Evolutionary conservation across 2,329 filamentous ascomycete genomes (phyloP), one percentile per base, ranked within the genome.

Genomic region (Phialemoniopsis sp.): DNA sequence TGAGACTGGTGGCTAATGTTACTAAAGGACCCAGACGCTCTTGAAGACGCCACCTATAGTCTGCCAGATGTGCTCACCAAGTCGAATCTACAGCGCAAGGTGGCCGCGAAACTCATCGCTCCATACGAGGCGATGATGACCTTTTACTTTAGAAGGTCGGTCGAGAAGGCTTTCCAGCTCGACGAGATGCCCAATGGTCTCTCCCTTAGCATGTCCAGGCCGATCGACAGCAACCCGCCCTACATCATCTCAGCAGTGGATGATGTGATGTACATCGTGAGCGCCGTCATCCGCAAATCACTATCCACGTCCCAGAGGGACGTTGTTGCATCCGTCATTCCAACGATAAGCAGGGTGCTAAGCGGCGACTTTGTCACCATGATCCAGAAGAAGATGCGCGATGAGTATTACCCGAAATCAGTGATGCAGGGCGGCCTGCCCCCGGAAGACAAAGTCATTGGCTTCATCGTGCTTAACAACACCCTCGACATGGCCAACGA

Each of bases 251-350:
- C 90, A 3, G 90, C 91, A 1, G 90, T 98, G 8, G 93, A 98
- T 67, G 93, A 96, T 65, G 89, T 97, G 55, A 97, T 98, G 91
- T 98, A 97, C 64, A 96, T 98, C 52, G 87, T 95, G 57, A 95
- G 94, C 57, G 85, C 91, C 37, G 86, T 97, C 28, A 73, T 97
- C 8, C 85, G 94, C 47, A 84, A 91, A 48, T 87, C 89, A 0
- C 71, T 97, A 16, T 85, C 87, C 1, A 97, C 94, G 1, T 88
- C 87, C 3, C 90, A 96, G 57, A 74, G 82, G 49, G 75, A 83
- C 14, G 82, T 95, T 4, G 77, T 95, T 16, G 79, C 80, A 32
- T 87, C 79, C 41, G 86, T 95, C 7, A 67, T 96, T 18, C 85
- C 89, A 3, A 85, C 82, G 0, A 72, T 97, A 5, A 80, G 85